These are phyloP conservation scores for Dioscorea zingiberensis DNA, from an alignment of 106 monocot species.

Conservation along the genomic window DNA sequence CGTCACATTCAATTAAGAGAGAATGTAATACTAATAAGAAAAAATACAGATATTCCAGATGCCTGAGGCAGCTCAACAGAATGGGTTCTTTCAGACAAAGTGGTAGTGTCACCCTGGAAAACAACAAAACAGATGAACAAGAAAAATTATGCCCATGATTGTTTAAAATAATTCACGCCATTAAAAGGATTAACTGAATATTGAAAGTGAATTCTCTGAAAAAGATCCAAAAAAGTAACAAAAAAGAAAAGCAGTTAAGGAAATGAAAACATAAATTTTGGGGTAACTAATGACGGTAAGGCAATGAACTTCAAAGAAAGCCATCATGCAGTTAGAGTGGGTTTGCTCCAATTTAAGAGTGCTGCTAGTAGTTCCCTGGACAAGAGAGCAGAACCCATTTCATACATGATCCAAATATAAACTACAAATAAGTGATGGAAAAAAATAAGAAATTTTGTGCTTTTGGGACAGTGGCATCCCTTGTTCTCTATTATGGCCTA, in stretches of 20 bases:
- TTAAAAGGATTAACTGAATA: background rate
- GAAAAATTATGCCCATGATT: background rate
- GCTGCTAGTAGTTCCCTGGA: too few relatives aligned
- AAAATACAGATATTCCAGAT: background rate
- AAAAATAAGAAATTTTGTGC: too few relatives aligned
- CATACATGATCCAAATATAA: too few relatives aligned
- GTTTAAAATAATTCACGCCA: background rate
- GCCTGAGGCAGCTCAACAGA: slow-evolving; percentile 74
- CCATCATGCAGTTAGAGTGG: background rate
- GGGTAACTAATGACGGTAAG: background rate
- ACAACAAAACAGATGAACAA: background rate
- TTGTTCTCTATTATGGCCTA: too few relatives aligned
- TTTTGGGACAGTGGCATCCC: too few relatives aligned
- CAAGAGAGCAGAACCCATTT: too few relatives aligned
- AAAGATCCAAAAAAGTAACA: background rate
- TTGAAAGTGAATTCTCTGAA: background rate
- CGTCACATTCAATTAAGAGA: background rate
- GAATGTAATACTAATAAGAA: background rate
- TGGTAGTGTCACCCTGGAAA: slow-evolving; percentile 23
- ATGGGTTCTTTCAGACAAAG: slow-evolving; percentile 50
- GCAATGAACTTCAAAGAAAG: background rate
- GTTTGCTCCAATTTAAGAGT: too few relatives aligned
- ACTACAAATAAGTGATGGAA: too few relatives aligned
- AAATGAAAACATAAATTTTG: background rate
- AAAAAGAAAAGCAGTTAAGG: background rate